phyloP scores from a whole-genome alignment of 169 alveolate genomes.

The Babesia caballi region DNA sequence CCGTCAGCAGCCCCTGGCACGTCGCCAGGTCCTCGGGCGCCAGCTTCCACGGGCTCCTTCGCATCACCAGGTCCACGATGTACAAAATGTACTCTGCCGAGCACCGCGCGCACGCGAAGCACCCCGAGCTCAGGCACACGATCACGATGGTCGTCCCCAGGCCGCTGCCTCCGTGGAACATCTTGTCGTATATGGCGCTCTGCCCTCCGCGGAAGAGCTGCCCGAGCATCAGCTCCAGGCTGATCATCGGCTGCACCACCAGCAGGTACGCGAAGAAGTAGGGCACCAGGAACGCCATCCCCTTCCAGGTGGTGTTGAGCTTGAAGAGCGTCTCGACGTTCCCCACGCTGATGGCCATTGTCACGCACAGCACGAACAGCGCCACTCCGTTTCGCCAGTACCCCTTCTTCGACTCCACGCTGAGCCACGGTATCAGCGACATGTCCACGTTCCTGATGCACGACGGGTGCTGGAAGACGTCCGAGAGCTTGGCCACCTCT shows the following conservation, averaged over 20 bases:
- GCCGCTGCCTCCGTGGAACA: conserved; percentile 68
- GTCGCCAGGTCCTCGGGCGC: conserved; percentile 36
- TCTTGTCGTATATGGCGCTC: conserved; percentile 64
- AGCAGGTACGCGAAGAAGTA: conserved; percentile 64
- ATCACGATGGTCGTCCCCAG: conserved; percentile 70
- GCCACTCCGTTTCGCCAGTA: conserved; percentile 73
- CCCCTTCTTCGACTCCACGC: conserved; percentile 58
- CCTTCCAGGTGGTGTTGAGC: conserved; percentile 70
- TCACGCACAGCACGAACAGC: conserved; percentile 67
- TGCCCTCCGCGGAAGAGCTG: conserved; percentile 70
- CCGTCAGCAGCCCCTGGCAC: conserved; percentile 31
- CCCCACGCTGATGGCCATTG: conserved; percentile 78
- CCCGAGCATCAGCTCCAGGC: conserved; percentile 67
- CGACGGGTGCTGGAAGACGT: conserved; percentile 70
- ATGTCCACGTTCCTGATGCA: conserved; percentile 52
- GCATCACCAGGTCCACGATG: conserved; percentile 59
- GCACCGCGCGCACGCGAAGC: conserved; percentile 46
- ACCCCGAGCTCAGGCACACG: conserved; percentile 65
- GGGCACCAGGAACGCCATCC: conserved; percentile 68
- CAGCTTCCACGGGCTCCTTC: conserved; percentile 68
- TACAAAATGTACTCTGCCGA: conserved; percentile 72
- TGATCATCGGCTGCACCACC: conserved; percentile 74
- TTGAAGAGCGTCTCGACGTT: conserved; percentile 72
- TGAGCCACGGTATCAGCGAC: conserved; percentile 67
- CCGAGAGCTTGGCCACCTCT: conserved; percentile 70